Conservation (phyloP, 768 basidiomycete species). For the Glaciozyma antarctica region DNA sequence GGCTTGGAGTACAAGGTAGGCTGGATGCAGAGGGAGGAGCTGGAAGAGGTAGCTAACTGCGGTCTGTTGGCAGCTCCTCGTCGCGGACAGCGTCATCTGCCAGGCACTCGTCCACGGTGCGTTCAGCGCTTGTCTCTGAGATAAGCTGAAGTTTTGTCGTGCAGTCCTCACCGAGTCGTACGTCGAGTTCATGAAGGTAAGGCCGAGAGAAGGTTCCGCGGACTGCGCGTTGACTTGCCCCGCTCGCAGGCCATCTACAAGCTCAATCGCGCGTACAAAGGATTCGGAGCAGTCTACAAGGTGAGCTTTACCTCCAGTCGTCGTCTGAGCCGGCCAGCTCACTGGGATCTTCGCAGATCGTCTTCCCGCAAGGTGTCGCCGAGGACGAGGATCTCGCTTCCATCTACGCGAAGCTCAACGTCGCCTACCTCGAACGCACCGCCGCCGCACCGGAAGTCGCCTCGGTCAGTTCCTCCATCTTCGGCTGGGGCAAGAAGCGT, state of each 20-base stretch:
- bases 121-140: not conserved
- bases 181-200: slow-evolving; percentile 4
- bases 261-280: slow-evolving; percentile 25
- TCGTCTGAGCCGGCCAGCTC: not conserved
- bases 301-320: not conserved
- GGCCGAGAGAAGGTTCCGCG: not conserved
- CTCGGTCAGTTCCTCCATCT: not conserved
- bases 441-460: not conserved
- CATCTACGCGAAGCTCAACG: slow-evolving; percentile 25
- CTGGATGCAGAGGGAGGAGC: not conserved
- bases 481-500: slow-evolving; percentile 12
- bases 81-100: not conserved
- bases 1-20: slow-evolving; percentile 23
- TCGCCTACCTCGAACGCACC: slow-evolving; percentile 13
- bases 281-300: slow-evolving; percentile 1
- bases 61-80: not conserved
- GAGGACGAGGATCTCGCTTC: slow-evolving; percentile 19
- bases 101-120: slow-evolving; percentile 16
- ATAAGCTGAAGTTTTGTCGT: not conserved
- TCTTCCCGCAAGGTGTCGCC: slow-evolving; percentile 19
- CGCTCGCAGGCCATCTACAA: slow-evolving; percentile 25
- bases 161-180: slow-evolving; percentile 16
- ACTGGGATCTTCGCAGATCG: not conserved
- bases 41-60: not conserved
- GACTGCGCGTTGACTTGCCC: not conserved